These are phyloP conservation scores for Starmerella kuoi DNA, from an alignment of 805 yeast genomes.

Conservation along the genomic window DNA sequence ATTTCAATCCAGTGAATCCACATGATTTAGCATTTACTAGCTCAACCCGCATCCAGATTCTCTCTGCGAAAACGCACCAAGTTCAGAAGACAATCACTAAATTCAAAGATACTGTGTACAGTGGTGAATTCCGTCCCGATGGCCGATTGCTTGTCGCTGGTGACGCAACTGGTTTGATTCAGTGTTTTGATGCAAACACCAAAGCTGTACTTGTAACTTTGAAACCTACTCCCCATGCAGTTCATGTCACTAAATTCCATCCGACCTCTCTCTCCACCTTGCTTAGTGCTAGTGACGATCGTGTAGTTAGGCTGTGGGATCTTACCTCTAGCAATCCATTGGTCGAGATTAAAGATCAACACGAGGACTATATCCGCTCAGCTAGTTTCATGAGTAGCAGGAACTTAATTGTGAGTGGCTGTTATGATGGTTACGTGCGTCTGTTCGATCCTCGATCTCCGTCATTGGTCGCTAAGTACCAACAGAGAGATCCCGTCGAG, in stretches of 20 bases:
- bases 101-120: constrained; percentile 82
- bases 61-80: constrained; percentile 87
- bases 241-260: constrained; percentile 88
- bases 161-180: constrained; percentile 88
- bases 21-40: constrained; percentile 86
- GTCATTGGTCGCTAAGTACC: constrained; percentile 42
- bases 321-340: constrained; percentile 72
- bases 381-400: constrained; percentile 66
- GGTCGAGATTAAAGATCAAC: constrained; percentile 43
- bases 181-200: constrained; percentile 76
- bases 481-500: constrained; percentile 76
- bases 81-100: constrained; percentile 74
- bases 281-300: constrained; percentile 83
- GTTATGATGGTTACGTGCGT: constrained; percentile 80
- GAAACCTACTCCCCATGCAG: constrained; percentile 74
- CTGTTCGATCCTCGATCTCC: constrained; percentile 67
- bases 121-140: constrained; percentile 83
- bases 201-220: constrained; percentile 68
- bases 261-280: constrained; percentile 61
- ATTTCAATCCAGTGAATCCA: constrained; percentile 75
- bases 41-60: constrained; percentile 80
- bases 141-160: constrained; percentile 89
- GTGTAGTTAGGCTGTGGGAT: constrained; percentile 78
- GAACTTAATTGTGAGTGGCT: constrained; percentile 78
- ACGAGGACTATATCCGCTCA: constrained; percentile 78